Evolutionary conservation across 2,329 filamentous ascomycete genomes (phyloP), one percentile per base, ranked within the genome.

Genomic region (Coniochaeta hoffmannii): DNA sequence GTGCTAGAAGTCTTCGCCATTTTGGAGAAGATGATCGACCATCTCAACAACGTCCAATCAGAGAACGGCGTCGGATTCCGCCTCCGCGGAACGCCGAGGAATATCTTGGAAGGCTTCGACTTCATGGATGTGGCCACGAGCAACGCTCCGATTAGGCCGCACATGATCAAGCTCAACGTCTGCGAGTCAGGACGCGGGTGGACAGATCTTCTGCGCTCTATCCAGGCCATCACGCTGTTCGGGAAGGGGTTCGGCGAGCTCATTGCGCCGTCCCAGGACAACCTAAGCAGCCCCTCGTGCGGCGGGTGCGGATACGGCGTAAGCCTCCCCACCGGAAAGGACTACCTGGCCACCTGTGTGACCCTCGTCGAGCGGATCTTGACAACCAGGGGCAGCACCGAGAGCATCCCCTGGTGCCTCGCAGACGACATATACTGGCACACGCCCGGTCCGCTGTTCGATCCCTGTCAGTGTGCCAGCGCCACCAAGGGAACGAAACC

Each of bases 391-490:
- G 26, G 30, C 30, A 46, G 22, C 24, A 24, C 24, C 5, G 51
- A 38, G 50, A 46, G 5, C 26, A 28, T 50, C 9, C 55, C 55
- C n/a, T 56, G 34, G 49, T 36, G 55, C 17, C 28, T 56, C 1
- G 55, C 30, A 9, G 55, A 38, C n/a, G 41, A 56, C 30, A 28
- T 56, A 14, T 32, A 56, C 55, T 53, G 55, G 55, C 55, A 56
- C 14, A 49, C 38, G 3, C 55, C 55, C 2, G 50, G 32, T 5
- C 35, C 28, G 22, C 28, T 34, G 1, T 53, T 53, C 28, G 55
- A 56, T 11, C 28, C 50, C 3, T 56, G 55, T 28, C 22, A 19
- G 15, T 56, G 55, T 22, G 3, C 22, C 12, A 26, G 12, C 41
- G 9, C 10, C 5, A 46, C 2, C 5, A 46, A 28, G 26, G 22